Base-by-base conservation (phyloP, 2,329 filamentous ascomycete genomes). In the Cordyceps tenuipes region DNA sequence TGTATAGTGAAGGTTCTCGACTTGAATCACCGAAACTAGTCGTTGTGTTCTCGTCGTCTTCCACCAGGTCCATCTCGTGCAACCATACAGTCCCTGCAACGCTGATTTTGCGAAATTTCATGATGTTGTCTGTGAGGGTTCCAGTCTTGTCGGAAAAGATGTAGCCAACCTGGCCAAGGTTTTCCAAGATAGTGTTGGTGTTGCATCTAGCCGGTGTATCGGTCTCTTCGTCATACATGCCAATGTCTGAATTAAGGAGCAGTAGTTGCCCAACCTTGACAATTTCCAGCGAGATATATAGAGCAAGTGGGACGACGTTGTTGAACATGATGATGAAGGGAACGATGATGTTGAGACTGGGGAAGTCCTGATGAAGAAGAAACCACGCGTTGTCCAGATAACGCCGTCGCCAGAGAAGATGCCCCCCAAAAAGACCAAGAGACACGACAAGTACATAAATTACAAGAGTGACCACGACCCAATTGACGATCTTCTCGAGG, bases 291-390 rank as follows among this genome's bases (percentile, higher is more conserved):
- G 87, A 94, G 66, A 97, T 90, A 66, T 96, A 97, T 0, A 97
- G 80, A 0, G 91, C 91, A 17, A 97, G 81, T 0, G 93, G 93
- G 62, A 97, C 92, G 74, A 96, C 85, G 44, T 94, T 97, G 72
- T 97, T 97, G 75, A 96, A 96, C 85, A 96, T 93, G 73, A 97
- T 96, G 65, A 96, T 85, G 70, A 91, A 97, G 0, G 90, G 91
- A 31, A 93, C 87, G 64, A 97, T 87, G 62, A 95, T 91, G 39
- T 91, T 86, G 64, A 90, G 84, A 66, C 90, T 89, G 1, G 82
- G 79, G n/a, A 96, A 90, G 5, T 77, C 80, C 0, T 90, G 87
- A 59, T 83, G 74, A 4, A 78, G 72, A 19, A 97, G 76, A 68
- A 96, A 97, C 87, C 89, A 96, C 2, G 90, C 83, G 15, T 82